A percentile compares a stretch with the other conserved stretches of the same genome.
phyloP scores from a whole-genome alignment of 352 stramenopile genomes.

The Pythium aquatile region DNA sequence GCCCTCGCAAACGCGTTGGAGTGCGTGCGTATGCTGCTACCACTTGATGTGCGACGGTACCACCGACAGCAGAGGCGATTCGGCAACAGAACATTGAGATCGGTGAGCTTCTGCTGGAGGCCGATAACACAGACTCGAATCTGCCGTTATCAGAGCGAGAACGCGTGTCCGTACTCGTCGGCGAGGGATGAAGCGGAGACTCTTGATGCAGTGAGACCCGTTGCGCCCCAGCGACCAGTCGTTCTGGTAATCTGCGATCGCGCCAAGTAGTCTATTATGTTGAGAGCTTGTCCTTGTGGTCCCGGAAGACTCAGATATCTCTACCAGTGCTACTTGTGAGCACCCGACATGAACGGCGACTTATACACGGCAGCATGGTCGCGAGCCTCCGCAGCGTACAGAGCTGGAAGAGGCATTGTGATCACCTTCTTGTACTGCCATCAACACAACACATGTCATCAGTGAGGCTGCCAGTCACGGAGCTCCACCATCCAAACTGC shows the following conservation, averaged over 20 bases:
- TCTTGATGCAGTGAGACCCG: too few relatives aligned
- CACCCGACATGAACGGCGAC: slow-evolving; percentile 70
- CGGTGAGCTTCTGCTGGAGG: background rate
- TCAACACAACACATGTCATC: background rate
- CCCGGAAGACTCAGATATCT: background rate
- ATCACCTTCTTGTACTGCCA: slow-evolving; percentile 81
- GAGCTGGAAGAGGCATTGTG: slow-evolving; percentile 35
- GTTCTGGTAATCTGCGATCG: too few relatives aligned
- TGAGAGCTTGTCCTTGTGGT: background rate
- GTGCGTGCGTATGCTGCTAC: background rate
- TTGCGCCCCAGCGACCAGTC: too few relatives aligned
- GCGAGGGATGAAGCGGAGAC: too few relatives aligned
- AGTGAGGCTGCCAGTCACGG: background rate
- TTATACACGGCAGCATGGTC: slow-evolving; percentile 39
- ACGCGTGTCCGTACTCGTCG: background rate
- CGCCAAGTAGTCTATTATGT: background rate
- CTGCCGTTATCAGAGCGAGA: background rate
- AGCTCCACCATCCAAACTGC: background rate
- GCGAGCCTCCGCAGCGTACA: slow-evolving; percentile 54
- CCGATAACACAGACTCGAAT: background rate
- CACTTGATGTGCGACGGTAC: background rate
- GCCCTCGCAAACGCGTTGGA: background rate
- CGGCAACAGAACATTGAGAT: background rate
- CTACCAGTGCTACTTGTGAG: slow-evolving; percentile 50
- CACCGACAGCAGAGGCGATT: background rate